Conservation (phyloP, 2,329 filamentous ascomycete species). For the Botrytis medusae region DNA sequence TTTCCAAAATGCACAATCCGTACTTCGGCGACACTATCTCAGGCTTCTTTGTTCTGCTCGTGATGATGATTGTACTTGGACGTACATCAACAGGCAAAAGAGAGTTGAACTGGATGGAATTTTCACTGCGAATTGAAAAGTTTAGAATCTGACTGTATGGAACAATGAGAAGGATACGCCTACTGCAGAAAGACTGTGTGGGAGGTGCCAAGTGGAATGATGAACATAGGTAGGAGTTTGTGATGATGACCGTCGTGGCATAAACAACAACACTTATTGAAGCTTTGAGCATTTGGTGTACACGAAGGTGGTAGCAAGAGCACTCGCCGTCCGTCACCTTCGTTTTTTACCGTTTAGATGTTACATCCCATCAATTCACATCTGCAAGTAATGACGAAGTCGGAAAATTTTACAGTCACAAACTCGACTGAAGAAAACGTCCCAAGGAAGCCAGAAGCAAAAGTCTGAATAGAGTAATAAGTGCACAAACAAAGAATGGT, state of each 20-base stretch:
- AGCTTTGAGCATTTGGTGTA: neutral
- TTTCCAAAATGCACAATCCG: no score
- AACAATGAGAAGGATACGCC: neutral
- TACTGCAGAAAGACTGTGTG: neutral
- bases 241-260: neutral
- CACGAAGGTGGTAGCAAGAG: neutral
- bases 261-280: neutral
- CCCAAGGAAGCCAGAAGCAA: neutral
- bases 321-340: neutral
- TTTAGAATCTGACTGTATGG: neutral
- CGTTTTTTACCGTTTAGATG: neutral
- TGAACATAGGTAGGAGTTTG: neutral
- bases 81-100: neutral
- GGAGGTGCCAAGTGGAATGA: neutral
- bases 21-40: no score
- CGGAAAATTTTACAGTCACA: neutral
- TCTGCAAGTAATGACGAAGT: neutral
- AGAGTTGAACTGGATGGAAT: neutral
- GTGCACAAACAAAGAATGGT: neutral
- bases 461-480: neutral
- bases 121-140: neutral
- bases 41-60: no score
- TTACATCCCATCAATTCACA: neutral
- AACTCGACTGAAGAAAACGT: neutral
- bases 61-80: neutral